Evolutionary conservation across 169 alveolate genomes (phyloP), one percentile per base, ranked within the genome.

Genomic region (Prorocentrum cordatum): DNA sequence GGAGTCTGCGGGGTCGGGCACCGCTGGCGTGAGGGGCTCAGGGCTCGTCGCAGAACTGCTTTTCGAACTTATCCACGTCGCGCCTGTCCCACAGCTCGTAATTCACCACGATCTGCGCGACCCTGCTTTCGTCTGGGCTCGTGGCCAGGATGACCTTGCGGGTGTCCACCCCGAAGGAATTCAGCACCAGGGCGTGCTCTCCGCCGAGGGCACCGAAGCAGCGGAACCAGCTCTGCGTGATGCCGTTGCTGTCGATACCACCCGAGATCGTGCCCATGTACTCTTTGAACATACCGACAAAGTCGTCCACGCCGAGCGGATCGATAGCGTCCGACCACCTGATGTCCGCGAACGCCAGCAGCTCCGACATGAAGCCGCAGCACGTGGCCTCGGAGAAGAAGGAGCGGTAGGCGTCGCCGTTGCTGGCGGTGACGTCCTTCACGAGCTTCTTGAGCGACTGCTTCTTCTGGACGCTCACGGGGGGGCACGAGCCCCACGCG

Each of bases 131-230:
- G 39, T 75, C 86, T 1, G 36, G 24, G 73, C 50, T 42, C 36
- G 86, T 75, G 16, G 86, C 86, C 10, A 75, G 38, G 32, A 72
- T 75, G 39, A 75, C 86, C 58, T 75, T 75, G 39, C 86, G 50
- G 29, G 86, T 75, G 72, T 75, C 86, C 42, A 75, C 86, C n/a
- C 86, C 86, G 29, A 75, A 75, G 68, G 86, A 75, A 61, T 75
- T 75, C 39, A 75, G 47, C 4, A 75, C 68, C 2, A 72, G 50
- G 9, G 86, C 29, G 39, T 75, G 86, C 45, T 59, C 39, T 26
- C 58, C 73, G 22, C 58, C 45, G 73, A 75, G 42, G 39, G 14
- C 32, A 24, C 18, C 9, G 35, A 54, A 75, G 62, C 50, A 33
- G 20, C 58, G 72, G 29, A 75, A 75, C 86, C 86, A 75, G 67